A percentile compares a stretch with the other conserved stretches of the same genome.
phyloP scores from a whole-genome alignment of 2,329 filamentous ascomycete species.

The Curvularia spicifera region DNA sequence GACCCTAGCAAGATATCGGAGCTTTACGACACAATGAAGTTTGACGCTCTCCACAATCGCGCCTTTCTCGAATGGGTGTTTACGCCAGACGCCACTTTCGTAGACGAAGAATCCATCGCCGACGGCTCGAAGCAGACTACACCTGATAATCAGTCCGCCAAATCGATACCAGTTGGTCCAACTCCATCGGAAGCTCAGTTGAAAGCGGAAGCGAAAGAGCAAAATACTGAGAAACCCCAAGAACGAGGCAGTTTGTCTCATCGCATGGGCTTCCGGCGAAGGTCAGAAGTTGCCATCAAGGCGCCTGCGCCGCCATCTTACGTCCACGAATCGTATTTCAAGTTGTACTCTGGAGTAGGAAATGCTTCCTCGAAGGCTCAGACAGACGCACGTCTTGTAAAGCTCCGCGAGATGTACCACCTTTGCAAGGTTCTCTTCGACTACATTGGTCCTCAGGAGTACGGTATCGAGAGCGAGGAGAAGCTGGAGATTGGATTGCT shows the following conservation, averaged over 20 bases:
- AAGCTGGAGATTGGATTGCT: slow-evolving; percentile 98
- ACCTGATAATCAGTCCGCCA: slow-evolving; percentile 34
- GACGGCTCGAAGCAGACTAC: slow-evolving; percentile 44
- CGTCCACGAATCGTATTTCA: slow-evolving; percentile 76
- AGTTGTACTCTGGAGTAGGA: slow-evolving; percentile 79
- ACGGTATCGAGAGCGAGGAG: slow-evolving; percentile 92
- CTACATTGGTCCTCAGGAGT: slow-evolving; percentile 98
- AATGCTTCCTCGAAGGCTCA: slow-evolving; percentile 69
- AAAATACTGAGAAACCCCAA: slow-evolving; percentile 49
- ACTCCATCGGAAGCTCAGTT: slow-evolving; percentile 44
- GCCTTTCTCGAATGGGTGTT: slow-evolving; percentile 98
- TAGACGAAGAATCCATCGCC: slow-evolving; percentile 64
- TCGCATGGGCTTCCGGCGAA: slow-evolving; percentile 61
- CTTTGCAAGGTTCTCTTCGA: slow-evolving; percentile 95
- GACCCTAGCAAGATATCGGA: slow-evolving; percentile 99
- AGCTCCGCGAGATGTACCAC: slow-evolving; percentile 90
- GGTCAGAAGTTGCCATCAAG: slow-evolving; percentile 52
- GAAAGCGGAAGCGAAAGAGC: slow-evolving; percentile 41
- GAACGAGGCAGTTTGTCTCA: slow-evolving; percentile 52
- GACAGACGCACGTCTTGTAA: slow-evolving; percentile 82
- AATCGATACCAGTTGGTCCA: slow-evolving; percentile 31
- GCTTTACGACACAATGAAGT: slow-evolving; percentile 99
- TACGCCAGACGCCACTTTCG: slow-evolving; percentile 79
- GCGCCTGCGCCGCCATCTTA: slow-evolving; percentile 37
- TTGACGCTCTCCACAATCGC: slow-evolving; percentile 94